Evolutionary conservation across 495 filamentous ascomycete species (phyloP).

Genomic region (Pyrenula aspistea): DNA sequence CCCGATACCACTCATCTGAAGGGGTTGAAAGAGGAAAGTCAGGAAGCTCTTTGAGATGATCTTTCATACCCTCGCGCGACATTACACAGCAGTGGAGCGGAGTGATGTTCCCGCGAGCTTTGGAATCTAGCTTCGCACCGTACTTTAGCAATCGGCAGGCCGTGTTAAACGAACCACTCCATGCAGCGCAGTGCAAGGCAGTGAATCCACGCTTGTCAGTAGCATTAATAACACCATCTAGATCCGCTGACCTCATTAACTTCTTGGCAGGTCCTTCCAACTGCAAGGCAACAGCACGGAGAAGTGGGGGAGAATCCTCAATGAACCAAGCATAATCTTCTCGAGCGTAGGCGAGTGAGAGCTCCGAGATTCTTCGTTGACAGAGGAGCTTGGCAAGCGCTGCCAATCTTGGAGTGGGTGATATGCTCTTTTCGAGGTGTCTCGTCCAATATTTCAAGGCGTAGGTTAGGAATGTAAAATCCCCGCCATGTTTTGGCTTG

Average conservation of each 20-base stretch:
- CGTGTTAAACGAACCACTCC: background rate
- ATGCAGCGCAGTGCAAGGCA: background rate
- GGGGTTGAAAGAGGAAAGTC: conserved; percentile 7
- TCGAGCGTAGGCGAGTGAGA: background rate
- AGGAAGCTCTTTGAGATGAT: background rate
- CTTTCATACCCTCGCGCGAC: background rate
- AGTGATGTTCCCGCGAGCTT: background rate
- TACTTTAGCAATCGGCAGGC: background rate
- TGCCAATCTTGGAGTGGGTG: background rate
- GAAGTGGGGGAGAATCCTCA: background rate
- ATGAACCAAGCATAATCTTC: background rate
- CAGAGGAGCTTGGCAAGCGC: background rate
- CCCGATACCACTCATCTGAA: conserved; percentile 30
- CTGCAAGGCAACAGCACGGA: background rate
- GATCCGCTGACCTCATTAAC: background rate
- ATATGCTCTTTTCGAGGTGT: background rate
- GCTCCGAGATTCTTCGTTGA: background rate
- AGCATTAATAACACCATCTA: background rate
- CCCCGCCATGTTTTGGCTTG: background rate
- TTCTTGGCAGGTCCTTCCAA: background rate
- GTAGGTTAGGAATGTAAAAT: background rate
- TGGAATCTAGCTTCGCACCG: background rate
- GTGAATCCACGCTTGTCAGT: background rate
- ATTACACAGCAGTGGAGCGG: background rate
- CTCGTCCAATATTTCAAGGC: background rate